Evolutionary conservation across 2,329 filamentous ascomycete genomes (phyloP).

Genomic region (Aureobasidium sp.): DNA sequence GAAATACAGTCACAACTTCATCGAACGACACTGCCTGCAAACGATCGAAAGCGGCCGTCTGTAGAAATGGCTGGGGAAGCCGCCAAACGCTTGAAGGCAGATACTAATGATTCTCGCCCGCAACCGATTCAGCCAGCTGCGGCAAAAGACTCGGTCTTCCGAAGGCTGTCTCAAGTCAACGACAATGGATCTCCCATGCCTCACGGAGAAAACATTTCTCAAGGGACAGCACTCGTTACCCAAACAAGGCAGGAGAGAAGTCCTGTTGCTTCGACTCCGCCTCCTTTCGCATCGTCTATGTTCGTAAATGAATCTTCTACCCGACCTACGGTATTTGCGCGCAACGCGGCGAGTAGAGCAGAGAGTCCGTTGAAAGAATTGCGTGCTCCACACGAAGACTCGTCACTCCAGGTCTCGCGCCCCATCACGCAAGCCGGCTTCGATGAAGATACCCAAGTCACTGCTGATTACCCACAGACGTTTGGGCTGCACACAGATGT

Average conservation of each 20-base stretch:
- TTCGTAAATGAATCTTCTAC: not conserved
- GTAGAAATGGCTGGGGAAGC: not conserved
- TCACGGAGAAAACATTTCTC: not conserved
- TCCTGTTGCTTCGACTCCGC: not conserved
- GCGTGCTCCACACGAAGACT: not conserved
- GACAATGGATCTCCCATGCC: conserved; percentile 3
- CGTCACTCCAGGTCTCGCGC: not conserved
- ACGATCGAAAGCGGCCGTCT: not conserved
- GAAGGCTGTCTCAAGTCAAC: conserved; percentile 14
- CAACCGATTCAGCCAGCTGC: not conserved
- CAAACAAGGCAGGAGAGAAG: not conserved
- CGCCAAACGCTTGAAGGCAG: not conserved
- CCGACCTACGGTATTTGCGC: not conserved
- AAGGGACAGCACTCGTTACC: not conserved
- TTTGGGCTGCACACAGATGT: no score
- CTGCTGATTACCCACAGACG: not conserved
- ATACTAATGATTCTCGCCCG: no score
- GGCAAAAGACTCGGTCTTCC: not conserved
- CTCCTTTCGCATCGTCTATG: not conserved
- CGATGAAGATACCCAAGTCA: not conserved
- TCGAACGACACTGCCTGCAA: not conserved
- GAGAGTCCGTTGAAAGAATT: not conserved
- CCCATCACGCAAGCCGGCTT: not conserved
- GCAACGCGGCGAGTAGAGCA: not conserved
- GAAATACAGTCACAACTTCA: no score